Evolutionary conservation across 2,329 filamentous ascomycete species (phyloP), one percentile per base, ranked within the genome.

Genomic region (Clonostachys byssicola): DNA sequence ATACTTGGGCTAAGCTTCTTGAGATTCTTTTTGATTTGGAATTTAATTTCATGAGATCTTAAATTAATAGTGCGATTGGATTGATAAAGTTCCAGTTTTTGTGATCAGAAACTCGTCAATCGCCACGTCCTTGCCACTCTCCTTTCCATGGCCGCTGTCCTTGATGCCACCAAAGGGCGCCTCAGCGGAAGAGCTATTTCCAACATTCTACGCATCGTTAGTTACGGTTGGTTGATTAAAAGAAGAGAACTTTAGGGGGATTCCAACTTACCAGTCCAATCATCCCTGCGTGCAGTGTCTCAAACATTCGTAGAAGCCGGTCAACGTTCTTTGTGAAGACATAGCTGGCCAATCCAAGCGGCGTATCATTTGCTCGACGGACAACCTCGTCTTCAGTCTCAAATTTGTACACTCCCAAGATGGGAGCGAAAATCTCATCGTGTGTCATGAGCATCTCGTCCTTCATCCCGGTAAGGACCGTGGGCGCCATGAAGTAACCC

Each of bases 391-490:
- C 80, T 61, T 90, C 86, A 0, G 77, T 81, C 34, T 86, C 75
- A 60, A 89, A 89, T 13, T 76, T 70, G 65, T 88, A 88, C 3
- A 89, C 62, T 1, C 81, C 85, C 1, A 85, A 83, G 0, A 89
- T 76, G 2, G 86, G 86, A 1, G 85, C 86, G 56, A 89, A 89
- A 0, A 85, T 89, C 63, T 89, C 86, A 54, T 89, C 85, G 3
- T 72, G 71, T 20, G 82, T 78, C 50, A 89, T 69, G 47, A 75
- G 67, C 86, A 89, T 89, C 34, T 84, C 75, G 51, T 73, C 72
- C 13, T 67, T 86, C 75, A 87, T 85, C 43, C 80, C 78, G 13
- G 81, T 77, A 46, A 90, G 72, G 30, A 89, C 82, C 0, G 85
- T 88, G 2, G 83, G 83, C 53, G 83, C 72, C 66, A 82, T 88